A percentile compares a stretch with the other conserved stretches of the same genome.
These are phyloP conservation scores for Usnea hakonensis DNA, from an alignment of 495 filamentous ascomycete genomes.

Conservation along the genomic window DNA sequence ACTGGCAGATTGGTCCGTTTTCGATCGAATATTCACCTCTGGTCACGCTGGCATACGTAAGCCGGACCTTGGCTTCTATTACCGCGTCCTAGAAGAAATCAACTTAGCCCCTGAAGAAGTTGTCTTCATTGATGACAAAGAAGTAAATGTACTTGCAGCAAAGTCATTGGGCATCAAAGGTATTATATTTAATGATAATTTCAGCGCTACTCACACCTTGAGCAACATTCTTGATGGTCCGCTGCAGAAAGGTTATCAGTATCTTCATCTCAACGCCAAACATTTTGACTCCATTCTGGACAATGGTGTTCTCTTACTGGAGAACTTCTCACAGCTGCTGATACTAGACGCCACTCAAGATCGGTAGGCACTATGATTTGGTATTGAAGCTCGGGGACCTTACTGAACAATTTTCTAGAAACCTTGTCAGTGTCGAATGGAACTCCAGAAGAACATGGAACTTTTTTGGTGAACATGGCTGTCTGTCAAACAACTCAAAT, in stretches of 20 bases:
- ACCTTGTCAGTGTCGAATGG: not conserved
- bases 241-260: constrained; percentile 20
- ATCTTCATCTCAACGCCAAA: constrained; percentile 19
- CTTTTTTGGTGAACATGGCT: not conserved
- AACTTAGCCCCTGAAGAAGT: constrained; percentile 12
- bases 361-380: not conserved
- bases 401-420: not conserved
- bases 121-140: constrained; percentile 27
- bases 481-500: not conserved
- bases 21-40: constrained; percentile 31
- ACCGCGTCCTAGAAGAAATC: constrained; percentile 23
- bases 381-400: not conserved
- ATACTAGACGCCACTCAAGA: constrained; percentile 4
- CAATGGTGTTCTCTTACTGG: not conserved
- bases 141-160: constrained; percentile 27
- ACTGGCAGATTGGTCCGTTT: constrained; percentile 25
- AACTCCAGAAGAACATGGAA: not conserved
- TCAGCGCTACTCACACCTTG: constrained; percentile 4
- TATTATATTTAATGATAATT: constrained; percentile 8
- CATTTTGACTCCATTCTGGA: constrained; percentile 14
- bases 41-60: constrained; percentile 27
- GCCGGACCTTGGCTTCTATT: constrained; percentile 26
- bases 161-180: constrained; percentile 22
- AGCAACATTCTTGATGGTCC: constrained; percentile 18
- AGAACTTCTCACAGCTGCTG: constrained; percentile 1